Evolutionary conservation across 2,329 filamentous ascomycete genomes (phyloP).

Genomic region (Neurospora crassa): DNA sequence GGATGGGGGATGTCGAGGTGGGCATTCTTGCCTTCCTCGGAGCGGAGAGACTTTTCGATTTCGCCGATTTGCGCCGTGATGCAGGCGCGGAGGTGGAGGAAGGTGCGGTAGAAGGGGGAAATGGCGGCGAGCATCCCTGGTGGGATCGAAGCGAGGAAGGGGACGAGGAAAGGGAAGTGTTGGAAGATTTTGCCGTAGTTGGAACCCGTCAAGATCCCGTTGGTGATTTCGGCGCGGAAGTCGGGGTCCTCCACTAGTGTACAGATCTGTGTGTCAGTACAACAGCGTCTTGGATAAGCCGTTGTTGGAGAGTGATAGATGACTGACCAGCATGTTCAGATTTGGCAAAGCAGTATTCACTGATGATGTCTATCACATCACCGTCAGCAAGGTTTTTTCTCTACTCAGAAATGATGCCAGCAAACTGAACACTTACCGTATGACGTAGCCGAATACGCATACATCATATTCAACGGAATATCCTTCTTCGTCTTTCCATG

Average conservation of each 20-base stretch:
- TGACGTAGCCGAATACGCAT: conserved; percentile 9
- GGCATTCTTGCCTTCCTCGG: conserved; percentile 25
- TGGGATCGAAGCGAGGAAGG: conserved; percentile 25
- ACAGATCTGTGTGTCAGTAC: conserved; percentile 19
- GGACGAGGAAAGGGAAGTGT: conserved; percentile 27
- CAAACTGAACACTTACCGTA: background rate
- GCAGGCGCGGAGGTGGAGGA: conserved; percentile 30
- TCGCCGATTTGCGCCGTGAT: conserved; percentile 26
- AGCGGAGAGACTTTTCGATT: conserved; percentile 18
- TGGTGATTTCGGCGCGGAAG: conserved; percentile 25
- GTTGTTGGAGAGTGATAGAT: background rate
- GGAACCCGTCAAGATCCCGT: conserved; percentile 27
- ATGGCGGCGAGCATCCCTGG: conserved; percentile 24
- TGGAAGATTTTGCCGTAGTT: conserved; percentile 27
- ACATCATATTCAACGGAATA: conserved; percentile 6
- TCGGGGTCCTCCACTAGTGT: conserved; percentile 21
- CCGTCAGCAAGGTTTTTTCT: background rate
- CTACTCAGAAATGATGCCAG: too few species aligned
- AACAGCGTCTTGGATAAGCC: background rate
- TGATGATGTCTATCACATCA: conserved; percentile 23
- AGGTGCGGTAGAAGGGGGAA: conserved; percentile 25
- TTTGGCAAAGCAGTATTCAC: conserved; percentile 27
- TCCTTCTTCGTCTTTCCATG: background rate
- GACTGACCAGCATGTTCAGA: conserved; percentile 10
- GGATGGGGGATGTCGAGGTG: conserved; percentile 21